phyloP scores from a whole-genome alignment of 1,284 basidiomycete species.

The Puccinia hordei region DNA sequence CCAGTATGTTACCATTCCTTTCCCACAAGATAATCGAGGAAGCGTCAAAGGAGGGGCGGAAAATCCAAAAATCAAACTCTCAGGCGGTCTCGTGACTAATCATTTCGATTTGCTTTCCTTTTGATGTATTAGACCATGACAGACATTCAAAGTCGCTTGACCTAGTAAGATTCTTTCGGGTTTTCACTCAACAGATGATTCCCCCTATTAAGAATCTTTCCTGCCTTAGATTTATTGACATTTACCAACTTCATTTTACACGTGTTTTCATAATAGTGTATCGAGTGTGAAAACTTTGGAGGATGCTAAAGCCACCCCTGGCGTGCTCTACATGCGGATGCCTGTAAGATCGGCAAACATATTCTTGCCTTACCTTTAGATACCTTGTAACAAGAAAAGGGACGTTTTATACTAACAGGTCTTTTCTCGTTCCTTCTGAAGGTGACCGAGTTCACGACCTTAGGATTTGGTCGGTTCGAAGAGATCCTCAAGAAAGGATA shows the following conservation, averaged over 20 bases:
- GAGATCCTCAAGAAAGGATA: slow-evolving; percentile 79
- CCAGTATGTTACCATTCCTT: slow-evolving; percentile 18
- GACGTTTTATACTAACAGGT: not conserved
- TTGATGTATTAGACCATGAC: slow-evolving; percentile 89
- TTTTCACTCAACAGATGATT: not conserved
- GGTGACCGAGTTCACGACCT: slow-evolving; percentile 53
- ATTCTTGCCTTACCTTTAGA: slow-evolving; percentile 53
- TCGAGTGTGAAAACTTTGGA: slow-evolving; percentile 92
- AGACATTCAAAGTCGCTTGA: slow-evolving; percentile 90
- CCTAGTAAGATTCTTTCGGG: slow-evolving; percentile 71
- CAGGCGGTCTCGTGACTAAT: not conserved
- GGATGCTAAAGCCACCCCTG: slow-evolving; percentile 84
- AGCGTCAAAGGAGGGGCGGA: not conserved
- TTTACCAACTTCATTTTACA: slow-evolving; percentile 36
- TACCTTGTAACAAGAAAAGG: not conserved
- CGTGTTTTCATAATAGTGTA: slow-evolving; percentile 66
- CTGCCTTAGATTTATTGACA: not conserved
- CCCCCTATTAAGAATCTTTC: not conserved
- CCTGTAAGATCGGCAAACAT: slow-evolving; percentile 68
- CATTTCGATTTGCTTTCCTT: slow-evolving; percentile 61
- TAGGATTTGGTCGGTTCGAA: slow-evolving; percentile 70
- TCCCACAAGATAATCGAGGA: not conserved
- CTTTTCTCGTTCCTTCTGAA: slow-evolving; percentile 58
- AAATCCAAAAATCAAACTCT: not conserved
- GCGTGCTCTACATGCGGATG: slow-evolving; percentile 90